Percentiles rank a stretch among this genome's conserved stretches.
These are phyloP conservation scores for Cardamine resedifolia DNA, from an alignment of 345 rosid genomes.

Conservation along the genomic window DNA sequence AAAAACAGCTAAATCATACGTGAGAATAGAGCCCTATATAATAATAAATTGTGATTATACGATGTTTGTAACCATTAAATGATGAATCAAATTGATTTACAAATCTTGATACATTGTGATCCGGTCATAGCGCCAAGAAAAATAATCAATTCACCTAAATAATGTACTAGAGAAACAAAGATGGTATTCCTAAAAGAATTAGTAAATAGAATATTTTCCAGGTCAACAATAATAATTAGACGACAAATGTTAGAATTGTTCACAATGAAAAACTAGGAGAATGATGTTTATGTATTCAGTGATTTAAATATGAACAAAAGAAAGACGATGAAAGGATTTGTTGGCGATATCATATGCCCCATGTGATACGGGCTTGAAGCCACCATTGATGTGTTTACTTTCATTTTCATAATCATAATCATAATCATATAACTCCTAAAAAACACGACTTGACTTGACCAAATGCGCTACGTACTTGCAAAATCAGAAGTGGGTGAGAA, in stretches of 20 bases:
- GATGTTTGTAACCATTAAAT: background rate
- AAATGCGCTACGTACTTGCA: background rate
- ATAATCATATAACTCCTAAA: too few species aligned
- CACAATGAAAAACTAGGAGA: background rate
- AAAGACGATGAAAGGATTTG: background rate
- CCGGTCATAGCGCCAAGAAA: background rate
- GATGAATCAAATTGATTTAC: too few species aligned
- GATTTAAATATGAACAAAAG: background rate
- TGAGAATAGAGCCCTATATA: background rate
- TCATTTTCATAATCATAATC: background rate
- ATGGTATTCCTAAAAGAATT: background rate
- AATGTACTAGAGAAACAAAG: background rate
- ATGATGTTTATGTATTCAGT: background rate
- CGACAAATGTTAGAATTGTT: background rate
- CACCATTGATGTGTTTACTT: background rate
- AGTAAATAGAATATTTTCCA: background rate
- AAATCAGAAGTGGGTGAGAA: constrained; percentile 9
- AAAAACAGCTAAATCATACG: background rate
- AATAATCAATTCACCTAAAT: background rate
- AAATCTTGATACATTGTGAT: background rate
- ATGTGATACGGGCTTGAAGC: background rate
- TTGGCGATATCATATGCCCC: background rate
- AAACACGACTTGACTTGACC: constrained; percentile 9
- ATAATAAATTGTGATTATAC: background rate
- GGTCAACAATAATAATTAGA: background rate